Percentiles rank a stretch among this genome's conserved stretches.
Conservation (phyloP, 2,329 filamentous ascomycete species). For the Fusarium metavorans region DNA sequence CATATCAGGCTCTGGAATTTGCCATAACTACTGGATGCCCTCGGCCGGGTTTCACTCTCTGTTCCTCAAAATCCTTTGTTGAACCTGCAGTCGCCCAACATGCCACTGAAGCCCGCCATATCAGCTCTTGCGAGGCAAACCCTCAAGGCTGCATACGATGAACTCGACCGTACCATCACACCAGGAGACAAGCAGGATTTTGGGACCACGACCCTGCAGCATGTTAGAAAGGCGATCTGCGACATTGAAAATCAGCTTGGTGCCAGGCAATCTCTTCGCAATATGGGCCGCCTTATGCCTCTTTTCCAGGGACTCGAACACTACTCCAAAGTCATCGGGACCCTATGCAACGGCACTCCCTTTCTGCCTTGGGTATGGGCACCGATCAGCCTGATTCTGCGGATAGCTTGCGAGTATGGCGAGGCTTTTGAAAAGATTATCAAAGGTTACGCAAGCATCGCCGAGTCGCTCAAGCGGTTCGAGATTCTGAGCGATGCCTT, state of each 20-base stretch:
- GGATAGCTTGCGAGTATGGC: constrained; percentile 49
- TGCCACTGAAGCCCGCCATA: constrained; percentile 17
- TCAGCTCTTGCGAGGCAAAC: constrained; percentile 20
- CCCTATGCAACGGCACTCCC: constrained; percentile 58
- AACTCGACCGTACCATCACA: constrained; percentile 14
- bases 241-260: constrained; percentile 55
- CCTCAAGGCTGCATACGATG: constrained; percentile 13
- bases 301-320: constrained; percentile 55
- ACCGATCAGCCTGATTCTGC: constrained; percentile 54
- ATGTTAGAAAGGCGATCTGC: too few species aligned
- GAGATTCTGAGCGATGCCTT: too few species aligned
- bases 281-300: constrained; percentile 57
- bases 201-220: neutral
- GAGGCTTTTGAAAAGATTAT: constrained; percentile 58
- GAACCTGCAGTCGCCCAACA: neutral
- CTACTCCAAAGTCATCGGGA: too few species aligned
- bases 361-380: constrained; percentile 62
- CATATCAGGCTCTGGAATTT: neutral
- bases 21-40: neutral
- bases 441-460: constrained; percentile 54
- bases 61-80: too few species aligned
- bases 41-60: too few species aligned
- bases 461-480: constrained; percentile 54
- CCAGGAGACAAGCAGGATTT: constrained; percentile 15
- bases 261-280: constrained; percentile 52